Base-by-base conservation (phyloP, 306 rosid genomes). In the Corylus americana region DNA sequence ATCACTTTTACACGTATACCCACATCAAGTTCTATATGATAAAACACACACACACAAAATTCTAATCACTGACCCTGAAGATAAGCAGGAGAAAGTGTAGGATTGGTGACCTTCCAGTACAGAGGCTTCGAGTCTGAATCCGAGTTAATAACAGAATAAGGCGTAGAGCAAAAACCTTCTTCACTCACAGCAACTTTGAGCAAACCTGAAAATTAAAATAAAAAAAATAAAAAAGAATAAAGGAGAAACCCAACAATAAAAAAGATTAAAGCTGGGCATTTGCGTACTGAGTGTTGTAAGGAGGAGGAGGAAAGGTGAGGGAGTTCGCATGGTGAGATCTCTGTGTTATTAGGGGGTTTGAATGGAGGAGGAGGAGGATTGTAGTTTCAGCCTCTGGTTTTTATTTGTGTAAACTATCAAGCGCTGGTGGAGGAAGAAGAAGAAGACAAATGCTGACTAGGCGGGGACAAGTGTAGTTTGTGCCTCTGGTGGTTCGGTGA, bases 111-210 rank as follows among this genome's bases (percentile, higher is more conserved):
- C 86, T 95, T 88, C 84, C 84, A 93, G 74, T 95, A 93, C 74
- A 87, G 75, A 78, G 91, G 88, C 42, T 83, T 87, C 11, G 88
- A 80, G 70, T 86, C 57, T 8, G 82, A 77, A 78, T 75, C 87
- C 13, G 71, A 63, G 73, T 78, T 55, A 17, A 89, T 42, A 17
- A 76, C 35, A 5, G 97, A 88, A 42, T n/a, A 20, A 71, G 93
- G 84, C 54, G 89, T 88, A 83, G 96, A 90, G 87, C 99, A 95
- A 86, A 91, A 83, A 58, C 93, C 97, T 63, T 89, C 89, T 27
- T 83, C 86, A 42, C 83, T 53, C 48, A 73, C 85, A 0, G 85
- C 88, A 83, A 84, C 64, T 27, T 78, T 69, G 64, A 89, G 75
- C 74, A 90, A 83, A 35, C 88, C 98, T 95, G 91, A 77, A 78